These are phyloP conservation scores for Hypomontagnella submonticulosa DNA, from an alignment of 495 filamentous ascomycete species.

Conservation along the genomic window DNA sequence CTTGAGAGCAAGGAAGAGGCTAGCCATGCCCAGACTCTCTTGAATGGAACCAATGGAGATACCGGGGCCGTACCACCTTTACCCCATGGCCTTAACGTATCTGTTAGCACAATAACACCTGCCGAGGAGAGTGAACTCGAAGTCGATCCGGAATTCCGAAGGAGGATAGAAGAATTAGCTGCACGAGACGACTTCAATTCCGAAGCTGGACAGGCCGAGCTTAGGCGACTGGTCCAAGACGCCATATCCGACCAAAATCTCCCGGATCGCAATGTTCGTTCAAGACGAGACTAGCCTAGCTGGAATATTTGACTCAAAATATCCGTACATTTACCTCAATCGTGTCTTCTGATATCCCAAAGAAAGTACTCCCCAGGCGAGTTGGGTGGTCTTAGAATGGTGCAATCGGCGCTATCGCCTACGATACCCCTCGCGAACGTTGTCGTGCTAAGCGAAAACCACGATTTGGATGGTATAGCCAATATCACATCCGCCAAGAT, in stretches of 20 bases:
- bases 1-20: conserved; percentile 64
- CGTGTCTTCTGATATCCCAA: conserved; percentile 63
- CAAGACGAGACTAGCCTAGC: conserved; percentile 62
- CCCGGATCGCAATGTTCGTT: conserved; percentile 70
- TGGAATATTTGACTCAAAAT: conserved; percentile 16
- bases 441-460: conserved; percentile 62
- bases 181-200: conserved; percentile 76
- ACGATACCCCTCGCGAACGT: conserved; percentile 58
- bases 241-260: conserved; percentile 67
- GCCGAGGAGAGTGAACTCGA: conserved; percentile 65
- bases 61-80: conserved; percentile 57
- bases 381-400: conserved; percentile 58
- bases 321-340: conserved; percentile 45
- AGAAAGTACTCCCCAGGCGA: conserved; percentile 61
- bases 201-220: conserved; percentile 73
- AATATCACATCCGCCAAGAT: conserved; percentile 54
- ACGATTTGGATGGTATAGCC: conserved; percentile 54
- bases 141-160: conserved; percentile 76
- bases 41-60: conserved; percentile 46
- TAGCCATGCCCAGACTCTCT: conserved; percentile 30
- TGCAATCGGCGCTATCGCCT: conserved; percentile 57
- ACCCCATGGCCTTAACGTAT: conserved; percentile 74
- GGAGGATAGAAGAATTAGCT: conserved; percentile 81
- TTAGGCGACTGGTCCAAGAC: conserved; percentile 76
- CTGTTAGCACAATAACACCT: conserved; percentile 73